Evolutionary conservation across 139 green algal genomes (phyloP).

Genomic region (Chlamydomonas sphaeroides): DNA sequence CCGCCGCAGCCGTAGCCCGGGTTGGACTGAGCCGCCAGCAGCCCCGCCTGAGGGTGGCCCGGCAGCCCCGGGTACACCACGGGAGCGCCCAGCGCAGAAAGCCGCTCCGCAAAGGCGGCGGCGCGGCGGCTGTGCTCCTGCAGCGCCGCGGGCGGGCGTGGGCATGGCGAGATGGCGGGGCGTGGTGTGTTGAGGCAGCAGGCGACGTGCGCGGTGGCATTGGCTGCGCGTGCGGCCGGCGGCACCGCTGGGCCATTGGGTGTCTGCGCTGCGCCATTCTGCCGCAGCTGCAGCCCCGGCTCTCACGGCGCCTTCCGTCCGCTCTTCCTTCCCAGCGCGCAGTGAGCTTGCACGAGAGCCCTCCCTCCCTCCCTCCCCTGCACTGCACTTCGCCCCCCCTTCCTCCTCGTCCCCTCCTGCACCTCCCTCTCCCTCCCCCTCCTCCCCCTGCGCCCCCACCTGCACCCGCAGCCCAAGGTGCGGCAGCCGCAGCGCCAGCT

Average conservation of each 20-base stretch:
- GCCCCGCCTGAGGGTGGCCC: conserved; percentile 63
- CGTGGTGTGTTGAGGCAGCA: background rate
- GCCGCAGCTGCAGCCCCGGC: too few relatives aligned
- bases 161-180: too few relatives aligned
- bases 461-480: conserved; percentile 77
- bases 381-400: too few relatives aligned
- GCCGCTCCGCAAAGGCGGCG: conserved; percentile 52
- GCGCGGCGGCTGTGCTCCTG: conserved; percentile 72
- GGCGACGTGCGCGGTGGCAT: background rate
- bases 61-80: conserved; percentile 78
- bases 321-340: too few relatives aligned
- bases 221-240: too few relatives aligned
- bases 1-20: conserved; percentile 76
- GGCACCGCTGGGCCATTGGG: too few relatives aligned
- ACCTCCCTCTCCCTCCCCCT: background rate
- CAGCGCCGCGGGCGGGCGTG: conserved; percentile 1
- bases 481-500: conserved; percentile 79
- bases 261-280: too few relatives aligned
- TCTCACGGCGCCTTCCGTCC: too few relatives aligned
- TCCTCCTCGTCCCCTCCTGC: too few relatives aligned
- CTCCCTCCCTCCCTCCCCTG: too few relatives aligned
- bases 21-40: conserved; percentile 68
- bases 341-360: too few relatives aligned
- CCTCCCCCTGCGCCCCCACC: conserved; percentile 27
- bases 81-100: conserved; percentile 57